Evolutionary conservation across 805 yeast species (phyloP).

Genomic region (Lachancea quebecensis): DNA sequence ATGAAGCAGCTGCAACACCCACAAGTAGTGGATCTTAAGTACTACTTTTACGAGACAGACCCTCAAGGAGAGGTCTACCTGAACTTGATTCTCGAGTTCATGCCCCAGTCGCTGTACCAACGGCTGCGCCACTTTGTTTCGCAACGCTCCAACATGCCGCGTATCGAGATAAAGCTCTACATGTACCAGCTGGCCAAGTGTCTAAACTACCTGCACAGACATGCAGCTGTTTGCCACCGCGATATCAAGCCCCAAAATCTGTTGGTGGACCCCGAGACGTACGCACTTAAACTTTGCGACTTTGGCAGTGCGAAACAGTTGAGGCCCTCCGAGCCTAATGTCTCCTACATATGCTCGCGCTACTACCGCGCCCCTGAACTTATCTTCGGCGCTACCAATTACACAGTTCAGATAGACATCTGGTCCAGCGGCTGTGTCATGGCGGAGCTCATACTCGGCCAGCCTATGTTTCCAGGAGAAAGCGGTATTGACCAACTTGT

Average conservation of each 20-base stretch:
- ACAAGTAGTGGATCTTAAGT: constrained; percentile 80
- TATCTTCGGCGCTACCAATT: constrained; percentile 93
- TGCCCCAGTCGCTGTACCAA: constrained; percentile 94
- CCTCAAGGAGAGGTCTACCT: constrained; percentile 54
- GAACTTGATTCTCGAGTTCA: constrained; percentile 81
- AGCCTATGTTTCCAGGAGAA: constrained; percentile 96
- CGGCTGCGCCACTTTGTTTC: constrained; percentile 81
- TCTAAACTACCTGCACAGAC: constrained; percentile 66
- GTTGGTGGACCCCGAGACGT: constrained; percentile 76
- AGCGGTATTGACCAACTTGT: constrained; percentile 96
- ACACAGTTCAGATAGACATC: constrained; percentile 91
- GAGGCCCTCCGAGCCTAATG: constrained; percentile 88
- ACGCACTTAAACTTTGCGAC: constrained; percentile 87
- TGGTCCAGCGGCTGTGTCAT: constrained; percentile 99
- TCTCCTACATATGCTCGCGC: constrained; percentile 91
- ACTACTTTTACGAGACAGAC: constrained; percentile 79
- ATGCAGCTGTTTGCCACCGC: constrained; percentile 80
- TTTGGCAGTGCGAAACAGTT: constrained; percentile 93
- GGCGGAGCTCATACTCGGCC: constrained; percentile 93
- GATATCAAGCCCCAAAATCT: constrained; percentile 92
- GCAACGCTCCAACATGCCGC: constrained; percentile 74
- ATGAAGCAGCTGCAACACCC: constrained; percentile 86
- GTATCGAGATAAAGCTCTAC: constrained; percentile 79
- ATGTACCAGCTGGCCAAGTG: constrained; percentile 74
- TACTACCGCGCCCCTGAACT: constrained; percentile 97